Evolutionary conservation across 768 basidiomycete genomes (phyloP), one percentile per base, ranked within the genome.

Genomic region (Russula ochroleuca): DNA sequence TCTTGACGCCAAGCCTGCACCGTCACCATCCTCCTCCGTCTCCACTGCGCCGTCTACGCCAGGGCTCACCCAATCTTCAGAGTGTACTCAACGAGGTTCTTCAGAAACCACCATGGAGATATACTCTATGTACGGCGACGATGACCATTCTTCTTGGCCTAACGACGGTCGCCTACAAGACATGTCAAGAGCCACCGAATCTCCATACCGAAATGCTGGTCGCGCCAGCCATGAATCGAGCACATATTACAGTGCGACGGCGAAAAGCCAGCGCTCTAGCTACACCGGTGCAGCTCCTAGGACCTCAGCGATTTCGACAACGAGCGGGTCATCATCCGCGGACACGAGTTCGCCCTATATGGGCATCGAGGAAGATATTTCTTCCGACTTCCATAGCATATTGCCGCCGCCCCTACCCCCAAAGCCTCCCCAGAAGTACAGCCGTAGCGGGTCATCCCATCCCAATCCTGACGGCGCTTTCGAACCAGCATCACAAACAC

Each of bases 81-180:
- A 67, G 23, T 77, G 77, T 56, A 76, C 76, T 68, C 80, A 79
- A 21, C 81, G 85, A 62, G 78, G 77, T 61, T 85, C 87, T 0
- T 84, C 87, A 14, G 89, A 90, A 69, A 84, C 87, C 54, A 84
- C 89, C 14, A 88, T 92, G 71, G 84, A 87, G 72, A 92, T 93
- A 61, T 93, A 91, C 73, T 90, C 88, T 54, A 92, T 92, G 90
- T 93, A 93, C 73, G 84, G 84, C 58, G 85, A 86, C 72, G 83
- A 85, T 62, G 70, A 51, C 53, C 61, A 25, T 56, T 49, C 62
- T 8, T 61, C 69, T 23, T 72, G 63, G 59, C 61, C 68, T 58
- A 63, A 68, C 56, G 67, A 71, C 61, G 48, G 63, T 57, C 69
- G 74, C 69, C 38, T 70, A 75, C 49, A 77, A 78, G 78, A 78